Evolutionary conservation across 2,329 filamentous ascomycete species (phyloP), one percentile per base, ranked within the genome.

Genomic region (Xylaria sp.): DNA sequence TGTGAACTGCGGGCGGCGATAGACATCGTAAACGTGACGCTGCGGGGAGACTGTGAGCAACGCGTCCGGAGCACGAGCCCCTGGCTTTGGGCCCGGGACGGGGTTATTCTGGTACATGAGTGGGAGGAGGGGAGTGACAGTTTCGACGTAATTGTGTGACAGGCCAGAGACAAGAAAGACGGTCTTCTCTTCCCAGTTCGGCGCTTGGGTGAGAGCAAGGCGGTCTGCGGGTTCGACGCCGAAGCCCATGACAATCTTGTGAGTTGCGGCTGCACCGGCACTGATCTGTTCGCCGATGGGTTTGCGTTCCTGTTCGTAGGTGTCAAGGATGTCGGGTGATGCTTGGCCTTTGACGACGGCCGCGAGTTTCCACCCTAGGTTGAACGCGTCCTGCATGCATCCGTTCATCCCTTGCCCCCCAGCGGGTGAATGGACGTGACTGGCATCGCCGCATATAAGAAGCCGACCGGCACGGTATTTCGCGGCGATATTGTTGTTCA

Each of bases 401-500:
- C 84, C 85, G 78, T 94, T 94, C 84, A 87, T 86, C 58, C 85
- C 91, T 80, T 92, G 91, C 0, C 90, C 91, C 0, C 90, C 90
- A 78, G 92, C 92, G 6, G 91, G 91, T 1, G 88, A 90, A 76
- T 93, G 91, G 0, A 90, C 92, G 73, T 92, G 91, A 70, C 89
- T 90, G 41, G 91, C 90, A 75, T 93, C 91, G 15, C 66, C 66
- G 28, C 64, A 57, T n/a, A 69, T 20, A 8, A 69, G 18, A 3
- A 69, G 57, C 6, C 66, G 32, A n/a, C 23, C 37, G 23, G 60
- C 62, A 3, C 62, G 66, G 39, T 69, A 69, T 12, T 28, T 13
- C 6, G 57, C 15, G 5, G 57, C 57, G 18, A 60, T 60, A 44
- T 60, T 50, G 44, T 34, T 60, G 28, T 12, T 12, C 6, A 48